phyloP scores from a whole-genome alignment of 768 basidiomycete genomes.

The Thelephora aurantiotincta region DNA sequence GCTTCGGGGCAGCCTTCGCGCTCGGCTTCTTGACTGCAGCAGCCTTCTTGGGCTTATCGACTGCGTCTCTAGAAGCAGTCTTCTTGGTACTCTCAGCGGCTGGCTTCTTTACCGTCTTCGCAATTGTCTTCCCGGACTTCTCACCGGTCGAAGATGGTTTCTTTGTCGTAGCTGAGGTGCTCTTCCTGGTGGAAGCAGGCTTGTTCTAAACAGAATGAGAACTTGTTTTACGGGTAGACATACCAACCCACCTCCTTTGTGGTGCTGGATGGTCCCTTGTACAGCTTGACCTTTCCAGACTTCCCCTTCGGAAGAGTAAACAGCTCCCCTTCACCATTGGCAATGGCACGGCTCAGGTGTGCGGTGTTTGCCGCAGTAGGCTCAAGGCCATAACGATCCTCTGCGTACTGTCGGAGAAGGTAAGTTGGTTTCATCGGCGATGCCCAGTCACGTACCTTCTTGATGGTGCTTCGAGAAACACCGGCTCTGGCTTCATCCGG shows the following conservation, averaged over 20 bases:
- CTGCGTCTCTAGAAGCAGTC: slow-evolving; percentile 12
- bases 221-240: slow-evolving; percentile 2
- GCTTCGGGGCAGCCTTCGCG: slow-evolving; percentile 10
- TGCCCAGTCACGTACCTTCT: slow-evolving; percentile 25
- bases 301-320: slow-evolving; percentile 51
- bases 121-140: slow-evolving; percentile 11
- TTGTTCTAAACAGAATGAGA: slow-evolving; percentile 18
- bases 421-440: neutral
- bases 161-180: slow-evolving; percentile 12
- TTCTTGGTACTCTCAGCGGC: slow-evolving; percentile 24
- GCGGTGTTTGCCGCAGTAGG: slow-evolving; percentile 25
- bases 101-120: slow-evolving; percentile 11
- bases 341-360: slow-evolving; percentile 42
- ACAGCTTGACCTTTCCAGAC: slow-evolving; percentile 64
- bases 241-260: slow-evolving; percentile 42
- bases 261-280: slow-evolving; percentile 31
- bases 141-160: slow-evolving; percentile 10
- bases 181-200: slow-evolving; percentile 18
- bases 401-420: slow-evolving; percentile 28
- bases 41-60: slow-evolving; percentile 15
- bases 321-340: slow-evolving; percentile 33
- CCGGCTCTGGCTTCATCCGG: slow-evolving; percentile 55
- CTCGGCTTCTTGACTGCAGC: slow-evolving; percentile 18
- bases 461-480: slow-evolving; percentile 66
- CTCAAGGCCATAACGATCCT: slow-evolving; percentile 35